phyloP scores from a whole-genome alignment of 1,139 yeast genomes.

The Diutina scorzettiae region DNA sequence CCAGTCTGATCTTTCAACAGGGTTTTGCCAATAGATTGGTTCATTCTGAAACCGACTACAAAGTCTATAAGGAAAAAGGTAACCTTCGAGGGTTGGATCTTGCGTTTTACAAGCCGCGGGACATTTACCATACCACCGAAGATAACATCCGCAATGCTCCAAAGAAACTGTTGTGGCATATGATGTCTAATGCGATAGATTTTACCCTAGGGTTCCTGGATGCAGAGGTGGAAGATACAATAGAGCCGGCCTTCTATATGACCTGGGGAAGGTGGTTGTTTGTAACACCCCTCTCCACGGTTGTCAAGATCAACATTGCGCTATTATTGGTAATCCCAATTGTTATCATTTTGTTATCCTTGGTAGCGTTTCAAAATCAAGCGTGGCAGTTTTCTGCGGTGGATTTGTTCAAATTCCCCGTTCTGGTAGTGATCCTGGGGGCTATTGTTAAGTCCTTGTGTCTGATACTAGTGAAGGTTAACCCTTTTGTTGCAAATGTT shows the following conservation, averaged over 20 bases:
- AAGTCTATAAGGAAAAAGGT: conserved; percentile 55
- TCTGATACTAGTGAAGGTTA: conserved; percentile 23
- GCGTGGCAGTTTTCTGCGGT: conserved; percentile 12
- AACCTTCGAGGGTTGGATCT: conserved; percentile 68
- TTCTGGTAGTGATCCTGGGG: conserved; percentile 28
- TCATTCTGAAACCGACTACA: conserved; percentile 77
- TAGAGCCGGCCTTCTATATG: conserved; percentile 44
- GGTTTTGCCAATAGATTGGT: conserved; percentile 68
- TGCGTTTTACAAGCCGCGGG: conserved; percentile 55
- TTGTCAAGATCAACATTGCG: conserved; percentile 45
- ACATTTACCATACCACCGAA: conserved; percentile 66
- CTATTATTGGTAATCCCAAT: conserved; percentile 45
- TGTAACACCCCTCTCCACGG: conserved; percentile 36
- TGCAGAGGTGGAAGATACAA: conserved; percentile 12
- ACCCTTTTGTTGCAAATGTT: conserved; percentile 51
- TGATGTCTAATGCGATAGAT: conserved; percentile 63
- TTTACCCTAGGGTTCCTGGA: conserved; percentile 32
- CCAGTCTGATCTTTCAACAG: conserved; percentile 67
- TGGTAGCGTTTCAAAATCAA: conserved; percentile 33
- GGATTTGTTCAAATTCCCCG: conserved; percentile 37
- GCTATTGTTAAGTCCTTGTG: conserved; percentile 23
- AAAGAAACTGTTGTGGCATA: conserved; percentile 65
- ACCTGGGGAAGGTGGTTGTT: conserved; percentile 53
- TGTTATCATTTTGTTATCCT: conserved; percentile 34
- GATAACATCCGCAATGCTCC: conserved; percentile 61